Percentiles rank a stretch among this genome's conserved stretches.
Evolutionary conservation across 2,329 filamentous ascomycete genomes (phyloP).

Genomic region (Boeremia exigua): DNA sequence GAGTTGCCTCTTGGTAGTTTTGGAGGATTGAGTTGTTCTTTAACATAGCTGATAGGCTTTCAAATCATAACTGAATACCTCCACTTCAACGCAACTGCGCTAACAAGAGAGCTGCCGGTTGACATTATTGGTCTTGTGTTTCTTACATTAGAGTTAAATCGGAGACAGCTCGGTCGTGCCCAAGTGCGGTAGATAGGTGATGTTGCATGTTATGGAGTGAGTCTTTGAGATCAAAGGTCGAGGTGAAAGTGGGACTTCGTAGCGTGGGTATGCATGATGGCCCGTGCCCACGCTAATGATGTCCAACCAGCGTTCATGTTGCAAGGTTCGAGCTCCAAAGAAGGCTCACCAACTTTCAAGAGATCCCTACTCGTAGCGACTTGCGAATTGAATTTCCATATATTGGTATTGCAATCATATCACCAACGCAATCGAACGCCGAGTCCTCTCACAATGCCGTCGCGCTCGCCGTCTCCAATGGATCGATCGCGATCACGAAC

Average conservation of each 20-base stretch:
- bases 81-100: no score
- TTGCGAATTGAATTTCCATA: background rate
- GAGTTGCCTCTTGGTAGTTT: no score
- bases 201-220: constrained; percentile 1
- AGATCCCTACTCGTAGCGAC: background rate
- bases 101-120: no score
- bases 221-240: background rate
- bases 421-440: background rate
- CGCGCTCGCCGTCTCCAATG: constrained; percentile 32
- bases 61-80: no score
- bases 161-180: no score
- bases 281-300: constrained; percentile 7
- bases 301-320: background rate
- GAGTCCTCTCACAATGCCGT: constrained; percentile 22
- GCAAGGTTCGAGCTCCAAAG: constrained; percentile 7
- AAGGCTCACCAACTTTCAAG: background rate
- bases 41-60: no score
- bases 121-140: no score
- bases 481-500: constrained; percentile 25
- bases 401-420: no score
- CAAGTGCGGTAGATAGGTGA: no score
- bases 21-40: no score
- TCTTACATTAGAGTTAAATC: no score
- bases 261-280: background rate
- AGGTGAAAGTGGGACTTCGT: background rate